Evolutionary conservation across 192 early-diverging fungal genomes (phyloP).

Genomic region (Pilaira anomala): DNA sequence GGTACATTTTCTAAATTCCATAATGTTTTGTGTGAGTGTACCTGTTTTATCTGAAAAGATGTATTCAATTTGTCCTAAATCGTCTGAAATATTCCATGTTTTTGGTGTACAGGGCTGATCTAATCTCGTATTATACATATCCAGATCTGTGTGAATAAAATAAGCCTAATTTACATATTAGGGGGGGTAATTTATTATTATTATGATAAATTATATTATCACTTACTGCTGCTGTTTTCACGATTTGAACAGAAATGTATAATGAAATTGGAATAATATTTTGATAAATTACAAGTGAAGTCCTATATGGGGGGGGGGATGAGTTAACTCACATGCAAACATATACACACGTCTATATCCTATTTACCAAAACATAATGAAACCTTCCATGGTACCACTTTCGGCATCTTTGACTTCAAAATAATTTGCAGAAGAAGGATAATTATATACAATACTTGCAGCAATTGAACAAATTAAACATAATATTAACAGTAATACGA

Average conservation of each 20-base stretch:
- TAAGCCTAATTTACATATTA: slow-evolving; percentile 48
- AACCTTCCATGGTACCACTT: slow-evolving; percentile 56
- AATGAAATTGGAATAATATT: slow-evolving; percentile 95
- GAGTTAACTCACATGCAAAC: too few species aligned
- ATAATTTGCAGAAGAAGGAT: slow-evolving; percentile 43
- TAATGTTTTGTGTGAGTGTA: slow-evolving; percentile 74
- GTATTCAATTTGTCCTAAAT: slow-evolving; percentile 78
- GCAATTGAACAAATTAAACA: slow-evolving; percentile 70
- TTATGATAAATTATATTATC: slow-evolving; percentile 35
- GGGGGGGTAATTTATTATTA: too few species aligned
- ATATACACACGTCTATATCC: too few species aligned
- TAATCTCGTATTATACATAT: slow-evolving; percentile 57
- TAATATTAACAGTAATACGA: slow-evolving; percentile 73
- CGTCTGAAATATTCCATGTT: slow-evolving; percentile 69
- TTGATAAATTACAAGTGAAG: slow-evolving; percentile 85
- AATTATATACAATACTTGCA: slow-evolving; percentile 58
- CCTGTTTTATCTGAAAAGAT: slow-evolving; percentile 85
- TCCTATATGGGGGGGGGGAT: slow-evolving; percentile 59
- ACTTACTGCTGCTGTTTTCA: slow-evolving; percentile 43
- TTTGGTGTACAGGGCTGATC: slow-evolving; percentile 61
- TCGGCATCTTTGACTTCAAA: slow-evolving; percentile 51
- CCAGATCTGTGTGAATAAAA: slow-evolving; percentile 66
- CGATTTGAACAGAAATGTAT: slow-evolving; percentile 89
- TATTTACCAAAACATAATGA: slow-evolving; percentile 76
- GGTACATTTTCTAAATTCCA: slow-evolving; percentile 74